Evolutionary conservation across 1,139 yeast genomes (phyloP).

Genomic region (Blastobotrys ciferrii): DNA sequence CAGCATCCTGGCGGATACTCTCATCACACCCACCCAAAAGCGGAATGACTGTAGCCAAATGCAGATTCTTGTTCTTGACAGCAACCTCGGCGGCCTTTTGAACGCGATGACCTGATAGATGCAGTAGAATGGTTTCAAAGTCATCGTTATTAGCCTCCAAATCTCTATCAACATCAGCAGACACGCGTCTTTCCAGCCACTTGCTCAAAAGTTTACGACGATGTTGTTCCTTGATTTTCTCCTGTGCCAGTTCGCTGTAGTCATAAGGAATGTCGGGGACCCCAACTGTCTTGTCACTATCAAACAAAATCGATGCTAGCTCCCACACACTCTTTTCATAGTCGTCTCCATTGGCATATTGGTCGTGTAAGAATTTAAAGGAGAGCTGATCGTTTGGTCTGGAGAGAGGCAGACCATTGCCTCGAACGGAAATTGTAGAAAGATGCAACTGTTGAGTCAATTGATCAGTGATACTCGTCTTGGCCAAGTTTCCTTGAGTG

Average conservation of each 20-base stretch:
- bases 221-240: conserved; percentile 39
- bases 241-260: conserved; percentile 32
- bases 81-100: conserved; percentile 63
- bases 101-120: conserved; percentile 57
- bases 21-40: conserved; percentile 61
- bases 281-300: conserved; percentile 37
- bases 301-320: conserved; percentile 60
- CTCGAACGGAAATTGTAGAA: conserved; percentile 16
- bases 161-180: conserved; percentile 41
- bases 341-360: conserved; percentile 6
- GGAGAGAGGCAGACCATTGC: conserved; percentile 24
- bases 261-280: conserved; percentile 23
- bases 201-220: conserved; percentile 48
- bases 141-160: conserved; percentile 23
- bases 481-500: background rate
- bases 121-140: conserved; percentile 52
- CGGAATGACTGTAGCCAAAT: conserved; percentile 69
- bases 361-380: conserved; percentile 19
- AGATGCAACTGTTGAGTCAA: conserved; percentile 13
- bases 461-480: background rate
- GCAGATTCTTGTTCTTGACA: conserved; percentile 56
- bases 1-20: conserved; percentile 54
- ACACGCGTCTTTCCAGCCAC: conserved; percentile 59
- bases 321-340: conserved; percentile 43
- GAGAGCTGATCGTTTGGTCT: conserved; percentile 20